These are phyloP conservation scores for Euphrasia arctica DNA, from an alignment of 305 asterid species.

Conservation along the genomic window DNA sequence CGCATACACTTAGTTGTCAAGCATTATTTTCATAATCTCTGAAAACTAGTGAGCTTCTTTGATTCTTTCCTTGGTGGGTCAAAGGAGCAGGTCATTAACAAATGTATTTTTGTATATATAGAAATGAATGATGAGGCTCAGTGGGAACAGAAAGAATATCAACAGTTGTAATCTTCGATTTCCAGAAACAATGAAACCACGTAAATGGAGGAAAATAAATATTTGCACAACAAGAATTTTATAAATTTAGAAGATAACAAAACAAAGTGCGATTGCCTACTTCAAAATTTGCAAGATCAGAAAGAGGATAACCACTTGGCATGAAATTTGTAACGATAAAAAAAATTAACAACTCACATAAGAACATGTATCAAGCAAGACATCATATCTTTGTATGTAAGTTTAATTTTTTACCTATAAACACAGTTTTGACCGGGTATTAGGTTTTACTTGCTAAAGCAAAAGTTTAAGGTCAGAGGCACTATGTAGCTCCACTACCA, in stretches of 20 bases:
- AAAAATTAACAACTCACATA: no score
- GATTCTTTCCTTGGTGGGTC: neutral
- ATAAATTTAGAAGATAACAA: no score
- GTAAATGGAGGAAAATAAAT: neutral
- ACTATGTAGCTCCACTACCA: conserved; percentile 3
- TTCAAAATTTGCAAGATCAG: neutral
- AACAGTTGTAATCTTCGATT: neutral
- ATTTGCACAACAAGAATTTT: neutral
- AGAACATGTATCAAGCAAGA: conserved; percentile 5
- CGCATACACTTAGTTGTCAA: conserved; percentile 16
- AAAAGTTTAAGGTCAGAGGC: conserved; percentile 9
- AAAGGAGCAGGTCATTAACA: neutral
- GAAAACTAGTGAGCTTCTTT: neutral
- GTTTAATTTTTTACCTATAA: conserved; percentile 9
- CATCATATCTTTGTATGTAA: conserved; percentile 9
- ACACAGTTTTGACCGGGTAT: neutral
- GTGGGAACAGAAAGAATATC: conserved; percentile 9
- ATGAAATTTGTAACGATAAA: conserved; percentile 2
- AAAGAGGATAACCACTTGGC: conserved; percentile 8
- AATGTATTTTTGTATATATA: neutral
- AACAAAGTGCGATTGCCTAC: neutral
- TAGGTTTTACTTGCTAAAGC: conserved; percentile 6
- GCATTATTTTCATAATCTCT: neutral
- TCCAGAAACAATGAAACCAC: neutral
- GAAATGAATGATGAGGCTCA: conserved; percentile 2